Evolutionary conservation across 1,284 basidiomycete species (phyloP), one percentile per base, ranked within the genome.

Genomic region (Takashimella tepidaria): DNA sequence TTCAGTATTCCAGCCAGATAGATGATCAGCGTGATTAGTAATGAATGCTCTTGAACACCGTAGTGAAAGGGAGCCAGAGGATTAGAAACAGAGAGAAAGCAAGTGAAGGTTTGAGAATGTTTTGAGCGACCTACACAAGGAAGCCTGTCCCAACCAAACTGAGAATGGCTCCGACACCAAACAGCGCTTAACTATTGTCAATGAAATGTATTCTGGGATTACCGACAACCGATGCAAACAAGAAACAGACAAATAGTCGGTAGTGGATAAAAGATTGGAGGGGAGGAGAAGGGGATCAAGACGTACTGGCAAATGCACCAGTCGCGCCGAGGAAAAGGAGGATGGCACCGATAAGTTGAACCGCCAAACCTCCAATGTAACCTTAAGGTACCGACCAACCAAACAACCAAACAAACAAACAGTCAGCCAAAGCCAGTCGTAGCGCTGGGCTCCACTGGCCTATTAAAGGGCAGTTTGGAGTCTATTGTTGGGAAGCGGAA

Each of bases 121-220:
- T n/a, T n/a, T n/a, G n/a, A n/a, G n/a, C 63, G 70, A 89, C 88
- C 54, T 86, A 89, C 62, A 93, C 83, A 66, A 95, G 76, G 78
- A 93, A 95, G 1, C 91, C 92, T 0, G 91, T 93, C 23, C 91
- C 92, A 55, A 88, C 74, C 49, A 97, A 82, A 10, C 87, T 86
- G 53, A 95, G 75, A 56, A 96, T 74, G 49, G 89, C 87, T 26
- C 92, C 93, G 42, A 95, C 59, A 25, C 81, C 83, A 77, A 92
- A 97, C 42, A 97, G 79, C 12, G 88, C 87, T 89, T 26, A 21
- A 11, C 10, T 50, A 47, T 19, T 31, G n/a, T 24, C 41, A 20
- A 53, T 25, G n/a, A 54, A 42, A n/a, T n/a, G n/a, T n/a, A n/a
- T n/a, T n/a, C n/a, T n/a, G n/a, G n/a, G n/a, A n/a, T n/a, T n/a